Evolutionary conservation across 2,329 filamentous ascomycete species (phyloP).

Genomic region (Aspergillus vadensis): DNA sequence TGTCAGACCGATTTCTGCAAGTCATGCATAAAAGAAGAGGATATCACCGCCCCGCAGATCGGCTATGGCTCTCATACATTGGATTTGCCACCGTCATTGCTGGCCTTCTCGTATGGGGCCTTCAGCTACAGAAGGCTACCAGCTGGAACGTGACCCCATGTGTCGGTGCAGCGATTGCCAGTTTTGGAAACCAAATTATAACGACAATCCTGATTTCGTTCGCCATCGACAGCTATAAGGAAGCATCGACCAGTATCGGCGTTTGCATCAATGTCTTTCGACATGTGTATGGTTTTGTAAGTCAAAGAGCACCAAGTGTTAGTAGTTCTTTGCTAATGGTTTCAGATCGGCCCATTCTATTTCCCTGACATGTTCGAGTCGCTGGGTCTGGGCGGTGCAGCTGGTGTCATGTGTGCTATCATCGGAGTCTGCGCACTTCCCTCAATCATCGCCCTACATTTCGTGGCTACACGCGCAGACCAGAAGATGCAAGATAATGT

Average conservation of each 20-base stretch:
- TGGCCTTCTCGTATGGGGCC: conserved; percentile 58
- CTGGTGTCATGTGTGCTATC: conserved; percentile 41
- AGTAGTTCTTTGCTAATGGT: not conserved
- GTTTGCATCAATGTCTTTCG: conserved; percentile 62
- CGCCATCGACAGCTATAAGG: conserved; percentile 59
- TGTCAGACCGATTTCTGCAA: conserved; percentile 57
- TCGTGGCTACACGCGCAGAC: conserved; percentile 13
- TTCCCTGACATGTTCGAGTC: conserved; percentile 45
- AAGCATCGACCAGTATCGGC: conserved; percentile 57
- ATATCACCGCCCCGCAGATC: conserved; percentile 50
- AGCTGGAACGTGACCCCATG: conserved; percentile 61
- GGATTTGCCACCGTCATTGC: conserved; percentile 55
- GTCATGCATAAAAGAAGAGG: conserved; percentile 27
- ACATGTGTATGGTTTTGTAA: conserved; percentile 57
- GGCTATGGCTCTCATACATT: conserved; percentile 60
- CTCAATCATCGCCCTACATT: conserved; percentile 36
- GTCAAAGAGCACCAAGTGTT: conserved; percentile 21
- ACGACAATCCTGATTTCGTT: conserved; percentile 64
- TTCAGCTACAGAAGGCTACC: conserved; percentile 51
- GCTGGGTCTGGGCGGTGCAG: conserved; percentile 36
- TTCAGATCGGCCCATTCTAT: conserved; percentile 30
- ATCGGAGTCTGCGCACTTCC: conserved; percentile 37
- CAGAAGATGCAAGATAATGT: not conserved
- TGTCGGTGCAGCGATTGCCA: conserved; percentile 55
- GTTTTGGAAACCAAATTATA: conserved; percentile 61